These are phyloP conservation scores for Pythium folliculosum DNA, from an alignment of 352 stramenopile species.

Conservation along the genomic window DNA sequence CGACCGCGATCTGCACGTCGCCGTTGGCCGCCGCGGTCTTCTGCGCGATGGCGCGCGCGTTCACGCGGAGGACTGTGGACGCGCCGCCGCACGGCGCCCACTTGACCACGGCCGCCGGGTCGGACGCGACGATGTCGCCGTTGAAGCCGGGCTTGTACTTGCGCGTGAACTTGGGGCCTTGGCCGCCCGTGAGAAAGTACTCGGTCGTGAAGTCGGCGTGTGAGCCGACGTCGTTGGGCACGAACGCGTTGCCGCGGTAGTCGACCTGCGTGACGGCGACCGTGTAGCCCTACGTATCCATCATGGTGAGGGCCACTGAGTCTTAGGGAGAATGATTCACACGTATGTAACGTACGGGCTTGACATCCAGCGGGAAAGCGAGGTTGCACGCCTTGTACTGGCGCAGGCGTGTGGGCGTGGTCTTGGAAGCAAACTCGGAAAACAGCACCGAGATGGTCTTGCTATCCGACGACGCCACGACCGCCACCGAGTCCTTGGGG, in stretches of 20 bases:
- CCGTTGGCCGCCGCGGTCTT: constrained; percentile 32
- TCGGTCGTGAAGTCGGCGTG: constrained; percentile 45
- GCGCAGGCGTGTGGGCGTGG: constrained; percentile 26
- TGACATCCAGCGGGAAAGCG: constrained; percentile 41
- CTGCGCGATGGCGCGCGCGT: constrained; percentile 37
- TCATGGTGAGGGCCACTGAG: background rate
- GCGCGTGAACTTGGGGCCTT: constrained; percentile 28
- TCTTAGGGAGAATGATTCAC: background rate
- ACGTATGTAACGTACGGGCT: constrained; percentile 24
- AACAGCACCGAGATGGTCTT: constrained; percentile 41
- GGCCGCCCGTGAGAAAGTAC: constrained; percentile 51
- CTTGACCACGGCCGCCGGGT: constrained; percentile 38
- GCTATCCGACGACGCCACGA: constrained; percentile 28
- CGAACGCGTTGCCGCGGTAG: constrained; percentile 43
- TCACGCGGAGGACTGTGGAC: constrained; percentile 46
- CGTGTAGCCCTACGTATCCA: background rate
- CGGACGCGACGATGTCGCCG: constrained; percentile 19
- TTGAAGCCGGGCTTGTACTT: background rate
- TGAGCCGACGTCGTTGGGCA: constrained; percentile 33
- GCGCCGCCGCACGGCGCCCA: constrained; percentile 44
- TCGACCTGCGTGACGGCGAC: constrained; percentile 41
- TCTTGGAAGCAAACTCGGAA: constrained; percentile 32
- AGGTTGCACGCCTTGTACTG: constrained; percentile 41
- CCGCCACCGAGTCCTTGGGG: constrained; percentile 26
- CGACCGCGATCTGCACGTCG: constrained; percentile 47